Percentiles rank a stretch among this genome's conserved stretches.
Conservation (phyloP, 2,329 filamentous ascomycete genomes). For the Talaromyces rugulosus region DNA sequence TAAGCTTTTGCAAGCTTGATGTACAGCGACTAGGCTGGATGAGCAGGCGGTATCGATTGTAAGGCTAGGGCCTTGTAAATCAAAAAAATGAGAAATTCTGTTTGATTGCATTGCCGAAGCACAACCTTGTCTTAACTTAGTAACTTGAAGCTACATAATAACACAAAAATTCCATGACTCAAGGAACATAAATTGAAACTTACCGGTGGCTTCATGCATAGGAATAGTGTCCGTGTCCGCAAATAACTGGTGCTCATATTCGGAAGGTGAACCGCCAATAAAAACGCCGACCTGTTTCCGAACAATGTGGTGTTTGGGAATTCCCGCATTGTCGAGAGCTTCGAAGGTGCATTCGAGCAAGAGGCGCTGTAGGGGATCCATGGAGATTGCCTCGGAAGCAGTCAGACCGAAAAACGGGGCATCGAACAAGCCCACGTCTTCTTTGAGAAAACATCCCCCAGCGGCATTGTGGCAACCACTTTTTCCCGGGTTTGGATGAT, state of each 20-base stretch:
- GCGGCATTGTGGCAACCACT: not conserved
- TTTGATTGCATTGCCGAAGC: constrained; percentile 11
- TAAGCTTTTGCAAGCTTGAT: constrained; percentile 29
- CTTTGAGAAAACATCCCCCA: constrained; percentile 18
- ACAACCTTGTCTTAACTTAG: constrained; percentile 19
- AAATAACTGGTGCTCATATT: not conserved
- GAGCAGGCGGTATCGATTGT: constrained; percentile 28
- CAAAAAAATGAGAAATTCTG: constrained; percentile 16
- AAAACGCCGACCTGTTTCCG: not conserved
- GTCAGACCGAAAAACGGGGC: constrained; percentile 22
- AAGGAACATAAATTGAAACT: not conserved
- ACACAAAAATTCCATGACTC: not conserved
- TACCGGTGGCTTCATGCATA: constrained; percentile 11
- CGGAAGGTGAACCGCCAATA: not conserved
- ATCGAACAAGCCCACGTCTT: constrained; percentile 18
- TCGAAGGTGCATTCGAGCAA: constrained; percentile 4
- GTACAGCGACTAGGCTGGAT: constrained; percentile 34
- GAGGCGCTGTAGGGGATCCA: constrained; percentile 12
- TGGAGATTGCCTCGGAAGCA: not conserved
- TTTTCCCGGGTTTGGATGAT: constrained; percentile 12
- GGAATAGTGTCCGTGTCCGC: not conserved
- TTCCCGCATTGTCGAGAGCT: constrained; percentile 12
- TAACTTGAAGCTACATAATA: constrained; percentile 9
- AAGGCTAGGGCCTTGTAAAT: constrained; percentile 20
- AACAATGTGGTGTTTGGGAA: not conserved